A percentile compares a stretch with the other conserved stretches of the same genome.
These are phyloP conservation scores for Xylaria sp. DNA, from an alignment of 2,329 filamentous ascomycete genomes.

Conservation along the genomic window DNA sequence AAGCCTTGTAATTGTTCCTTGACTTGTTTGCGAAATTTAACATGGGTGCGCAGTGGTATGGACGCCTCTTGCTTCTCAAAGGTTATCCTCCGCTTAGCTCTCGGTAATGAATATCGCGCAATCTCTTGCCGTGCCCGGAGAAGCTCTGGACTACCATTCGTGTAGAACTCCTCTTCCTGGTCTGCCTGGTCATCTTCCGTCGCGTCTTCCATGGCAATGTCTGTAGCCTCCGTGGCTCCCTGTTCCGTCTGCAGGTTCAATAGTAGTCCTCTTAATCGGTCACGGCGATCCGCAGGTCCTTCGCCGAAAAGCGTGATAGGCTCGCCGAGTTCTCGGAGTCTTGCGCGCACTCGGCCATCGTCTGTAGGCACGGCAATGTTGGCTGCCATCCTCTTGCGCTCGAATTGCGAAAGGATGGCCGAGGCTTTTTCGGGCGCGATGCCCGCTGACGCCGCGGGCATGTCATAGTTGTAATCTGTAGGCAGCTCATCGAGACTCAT, in stretches of 20 bases:
- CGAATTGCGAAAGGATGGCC: slow-evolving; percentile 86
- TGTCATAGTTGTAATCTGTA: slow-evolving; percentile 84
- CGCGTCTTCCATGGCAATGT: slow-evolving; percentile 70
- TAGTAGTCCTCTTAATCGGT: slow-evolving; percentile 83
- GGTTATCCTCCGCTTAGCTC: slow-evolving; percentile 79
- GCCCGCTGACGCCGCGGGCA: slow-evolving; percentile 72
- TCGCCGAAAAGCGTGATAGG: slow-evolving; percentile 96
- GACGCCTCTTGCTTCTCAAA: slow-evolving; percentile 83
- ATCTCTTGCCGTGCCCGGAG: slow-evolving; percentile 81
- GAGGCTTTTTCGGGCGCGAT: slow-evolving; percentile 84
- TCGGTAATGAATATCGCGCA: slow-evolving; percentile 83
- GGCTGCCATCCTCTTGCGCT: slow-evolving; percentile 88
- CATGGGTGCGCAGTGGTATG: slow-evolving; percentile 87
- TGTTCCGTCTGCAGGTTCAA: slow-evolving; percentile 78
- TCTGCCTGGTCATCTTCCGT: slow-evolving; percentile 73
- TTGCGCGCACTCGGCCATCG: slow-evolving; percentile 83
- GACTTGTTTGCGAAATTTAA: slow-evolving; percentile 89
- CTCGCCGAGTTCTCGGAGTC: slow-evolving; percentile 87
- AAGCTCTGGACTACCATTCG: slow-evolving; percentile 78
- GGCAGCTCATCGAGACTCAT: slow-evolving; percentile 57
- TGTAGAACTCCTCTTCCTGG: slow-evolving; percentile 95
- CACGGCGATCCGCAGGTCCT: slow-evolving; percentile 83
- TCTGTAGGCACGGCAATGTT: slow-evolving; percentile 94
- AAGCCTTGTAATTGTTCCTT: slow-evolving; percentile 85
- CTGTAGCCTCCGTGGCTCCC: slow-evolving; percentile 61